Conservation (phyloP, 176 grass and related monocot species). For the Eleusine indica region DNA sequence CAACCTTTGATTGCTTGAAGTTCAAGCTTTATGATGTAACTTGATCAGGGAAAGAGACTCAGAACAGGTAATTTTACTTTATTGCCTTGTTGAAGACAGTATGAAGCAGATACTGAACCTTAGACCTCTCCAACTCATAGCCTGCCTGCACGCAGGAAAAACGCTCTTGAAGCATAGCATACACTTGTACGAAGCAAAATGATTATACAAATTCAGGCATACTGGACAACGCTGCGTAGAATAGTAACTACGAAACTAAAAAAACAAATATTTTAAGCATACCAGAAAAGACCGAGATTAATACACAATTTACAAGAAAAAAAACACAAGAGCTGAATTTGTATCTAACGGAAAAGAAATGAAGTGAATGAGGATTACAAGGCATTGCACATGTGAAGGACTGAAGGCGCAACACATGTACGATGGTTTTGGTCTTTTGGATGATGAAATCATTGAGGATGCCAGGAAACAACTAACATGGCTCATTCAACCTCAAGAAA, state of each 20-base stretch:
- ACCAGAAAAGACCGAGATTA: neutral
- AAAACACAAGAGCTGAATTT: neutral
- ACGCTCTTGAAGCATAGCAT: neutral
- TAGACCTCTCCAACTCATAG: conserved; percentile 30
- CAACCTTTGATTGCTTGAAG: conserved; percentile 22
- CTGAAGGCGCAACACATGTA: neutral
- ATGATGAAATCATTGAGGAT: conserved; percentile 12
- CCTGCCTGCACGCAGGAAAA: neutral
- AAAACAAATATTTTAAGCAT: neutral
- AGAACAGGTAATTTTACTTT: neutral
- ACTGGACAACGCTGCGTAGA: neutral
- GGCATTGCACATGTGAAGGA: no score
- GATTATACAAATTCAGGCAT: neutral
- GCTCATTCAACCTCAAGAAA: neutral
- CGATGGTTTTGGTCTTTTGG: neutral
- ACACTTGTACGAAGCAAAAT: neutral
- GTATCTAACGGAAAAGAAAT: neutral
- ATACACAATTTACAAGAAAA: neutral
- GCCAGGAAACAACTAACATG: no score
- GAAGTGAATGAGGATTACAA: neutral
- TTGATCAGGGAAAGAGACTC: conserved; percentile 1
- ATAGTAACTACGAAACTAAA: neutral
- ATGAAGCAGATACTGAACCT: neutral
- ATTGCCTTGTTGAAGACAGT: conserved; percentile 18
- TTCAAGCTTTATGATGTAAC: neutral